Evolutionary conservation across 2,329 filamentous ascomycete genomes (phyloP).

Genomic region (Onygena corvina): DNA sequence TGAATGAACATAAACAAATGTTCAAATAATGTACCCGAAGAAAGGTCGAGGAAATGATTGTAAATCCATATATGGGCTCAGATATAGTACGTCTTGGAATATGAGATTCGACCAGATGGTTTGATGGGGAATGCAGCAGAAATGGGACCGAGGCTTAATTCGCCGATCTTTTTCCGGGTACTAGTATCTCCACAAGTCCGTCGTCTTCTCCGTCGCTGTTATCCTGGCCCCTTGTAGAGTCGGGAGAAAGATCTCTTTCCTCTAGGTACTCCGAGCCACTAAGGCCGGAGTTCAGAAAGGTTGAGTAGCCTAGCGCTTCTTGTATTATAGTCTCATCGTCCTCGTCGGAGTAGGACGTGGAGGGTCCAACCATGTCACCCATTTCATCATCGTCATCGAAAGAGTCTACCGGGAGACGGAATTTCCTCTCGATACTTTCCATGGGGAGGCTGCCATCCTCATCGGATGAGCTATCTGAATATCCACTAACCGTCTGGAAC

Average conservation of each 20-base stretch:
- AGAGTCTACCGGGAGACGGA: conserved; percentile 46
- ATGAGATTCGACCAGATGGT: not conserved
- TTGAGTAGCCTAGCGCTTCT: conserved; percentile 58
- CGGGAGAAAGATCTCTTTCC: conserved; percentile 14
- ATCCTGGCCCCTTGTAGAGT: conserved; percentile 30
- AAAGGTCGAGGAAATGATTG: not conserved
- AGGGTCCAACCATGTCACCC: conserved; percentile 38
- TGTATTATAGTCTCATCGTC: conserved; percentile 45
- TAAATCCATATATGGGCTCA: conserved; percentile 4
- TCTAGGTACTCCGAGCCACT: conserved; percentile 17
- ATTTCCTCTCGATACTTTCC: conserved; percentile 30
- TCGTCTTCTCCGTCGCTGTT: conserved; percentile 34
- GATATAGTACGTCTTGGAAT: not conserved
- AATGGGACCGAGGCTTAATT: not conserved
- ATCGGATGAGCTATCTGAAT: conserved; percentile 33
- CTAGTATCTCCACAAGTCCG: conserved; percentile 36
- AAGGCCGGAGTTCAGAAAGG: conserved; percentile 42
- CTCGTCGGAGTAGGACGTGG: conserved; percentile 38
- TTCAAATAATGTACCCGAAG: not conserved
- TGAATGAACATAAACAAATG: conserved; percentile 1
- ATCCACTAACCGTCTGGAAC: conserved; percentile 28
- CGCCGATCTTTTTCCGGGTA: conserved; percentile 29
- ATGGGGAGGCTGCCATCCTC: conserved; percentile 25
- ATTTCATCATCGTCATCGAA: conserved; percentile 39
- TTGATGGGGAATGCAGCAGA: not conserved